Evolutionary conservation across 2,329 filamentous ascomycete genomes (phyloP).

Genomic region (Trichoderma sp.): DNA sequence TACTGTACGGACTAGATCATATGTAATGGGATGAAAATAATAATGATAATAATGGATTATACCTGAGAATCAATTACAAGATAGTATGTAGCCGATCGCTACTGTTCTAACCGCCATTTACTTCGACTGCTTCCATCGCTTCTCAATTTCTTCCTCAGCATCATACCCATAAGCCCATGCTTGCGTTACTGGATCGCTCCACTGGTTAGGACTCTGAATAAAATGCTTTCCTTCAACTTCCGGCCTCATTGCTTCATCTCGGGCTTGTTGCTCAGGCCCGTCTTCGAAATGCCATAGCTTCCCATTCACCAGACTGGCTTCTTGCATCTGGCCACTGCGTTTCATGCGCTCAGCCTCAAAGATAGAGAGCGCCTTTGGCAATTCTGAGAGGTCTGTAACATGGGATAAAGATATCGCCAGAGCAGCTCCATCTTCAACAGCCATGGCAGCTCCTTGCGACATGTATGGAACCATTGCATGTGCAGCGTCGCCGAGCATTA

Average conservation of each 20-base stretch:
- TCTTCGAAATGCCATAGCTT: conserved; percentile 48
- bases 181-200: conserved; percentile 47
- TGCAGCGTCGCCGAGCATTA: conserved; percentile 43
- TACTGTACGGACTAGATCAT: background rate
- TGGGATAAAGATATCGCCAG: conserved; percentile 35
- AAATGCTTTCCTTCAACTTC: conserved; percentile 41
- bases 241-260: conserved; percentile 41
- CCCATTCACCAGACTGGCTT: conserved; percentile 45
- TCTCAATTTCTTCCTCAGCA: conserved; percentile 33
- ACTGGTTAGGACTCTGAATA: conserved; percentile 45
- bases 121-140: background rate
- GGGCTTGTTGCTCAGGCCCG: conserved; percentile 40
- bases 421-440: conserved; percentile 43
- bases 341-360: conserved; percentile 39
- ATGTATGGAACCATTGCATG: conserved; percentile 46
- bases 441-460: conserved; percentile 45
- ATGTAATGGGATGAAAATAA: background rate
- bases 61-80: background rate
- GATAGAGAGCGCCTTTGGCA: conserved; percentile 34
- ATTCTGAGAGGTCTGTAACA: conserved; percentile 27
- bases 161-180: conserved; percentile 51
- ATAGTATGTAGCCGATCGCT: background rate
- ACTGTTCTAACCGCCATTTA: background rate
- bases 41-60: background rate
- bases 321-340: conserved; percentile 40